Conservation (phyloP, 148 eudicot genomes). For the Amaranthus palmeri region DNA sequence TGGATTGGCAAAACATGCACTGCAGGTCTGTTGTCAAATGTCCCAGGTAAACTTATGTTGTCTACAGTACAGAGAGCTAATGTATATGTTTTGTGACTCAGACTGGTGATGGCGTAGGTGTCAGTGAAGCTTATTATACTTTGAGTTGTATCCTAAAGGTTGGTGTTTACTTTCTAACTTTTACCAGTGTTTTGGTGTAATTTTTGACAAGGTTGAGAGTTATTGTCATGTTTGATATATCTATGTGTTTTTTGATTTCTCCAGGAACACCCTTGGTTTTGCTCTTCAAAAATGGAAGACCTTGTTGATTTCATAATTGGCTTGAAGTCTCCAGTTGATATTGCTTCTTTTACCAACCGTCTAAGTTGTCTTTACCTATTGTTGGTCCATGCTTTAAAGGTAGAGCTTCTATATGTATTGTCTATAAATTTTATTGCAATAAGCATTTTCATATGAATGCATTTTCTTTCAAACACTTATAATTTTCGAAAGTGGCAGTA, state of each 20-base stretch:
- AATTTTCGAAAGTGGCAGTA: too few relatives aligned
- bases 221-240: background rate
- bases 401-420: constrained; percentile 14
- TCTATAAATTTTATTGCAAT: background rate
- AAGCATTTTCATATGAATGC: too few relatives aligned
- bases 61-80: background rate
- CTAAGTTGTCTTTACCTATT: constrained; percentile 56
- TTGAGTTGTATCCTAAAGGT: constrained; percentile 77
- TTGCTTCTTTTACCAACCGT: constrained; percentile 44
- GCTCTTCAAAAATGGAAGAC: constrained; percentile 53
- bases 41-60: background rate
- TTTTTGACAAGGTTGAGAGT: background rate
- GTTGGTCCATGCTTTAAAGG: constrained; percentile 64
- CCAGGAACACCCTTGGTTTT: constrained; percentile 74
- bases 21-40: constrained; percentile 50
- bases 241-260: background rate
- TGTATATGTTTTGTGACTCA: constrained; percentile 25
- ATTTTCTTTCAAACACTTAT: too few relatives aligned
- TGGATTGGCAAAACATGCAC: constrained; percentile 41
- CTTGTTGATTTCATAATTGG: constrained; percentile 59
- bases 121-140: constrained; percentile 59
- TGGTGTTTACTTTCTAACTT: constrained; percentile 7
- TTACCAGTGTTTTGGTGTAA: background rate
- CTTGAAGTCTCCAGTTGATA: constrained; percentile 58
- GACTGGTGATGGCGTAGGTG: constrained; percentile 42